Base-by-base conservation (phyloP, 108 stramenopile genomes). In the Aurantiochytrium sp. region DNA sequence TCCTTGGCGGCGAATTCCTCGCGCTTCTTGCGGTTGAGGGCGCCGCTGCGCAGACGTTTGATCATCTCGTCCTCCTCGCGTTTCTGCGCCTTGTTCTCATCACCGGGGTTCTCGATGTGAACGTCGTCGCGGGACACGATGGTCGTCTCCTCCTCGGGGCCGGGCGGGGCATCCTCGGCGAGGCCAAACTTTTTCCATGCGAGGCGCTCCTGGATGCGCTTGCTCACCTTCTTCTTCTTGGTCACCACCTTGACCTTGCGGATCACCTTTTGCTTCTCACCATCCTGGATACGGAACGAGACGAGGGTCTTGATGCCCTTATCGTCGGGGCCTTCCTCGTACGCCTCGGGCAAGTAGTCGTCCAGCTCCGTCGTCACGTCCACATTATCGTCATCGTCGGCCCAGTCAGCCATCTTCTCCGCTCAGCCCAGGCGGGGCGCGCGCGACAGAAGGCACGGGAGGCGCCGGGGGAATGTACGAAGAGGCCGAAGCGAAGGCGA, bases 201-300 rank as follows among this genome's bases (percentile, higher is more conserved):
- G 23, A 6, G 12, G 18, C 76, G 76, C 76, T 83, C 76, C 76
- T 83, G 76, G 76, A 83, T 83, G 76, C 76, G 12, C 76, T 83
- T 83, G 76, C 49, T 53, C 49, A 83, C 76, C 76, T 53, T 83
- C 76, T 83, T 83, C 51, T 83, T 83, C 76, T 83, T 83, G 76
- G 6, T 83, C 49, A 83, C 76, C 6, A 83, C 23, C 76, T 83
- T 83, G 23, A 83, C 76, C 51, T 83, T 83, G 45, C 76, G 45
- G 51, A 83, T 53, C 51, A 83, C 51, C 76, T 83, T 83, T 23
- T 83, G 76, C 76, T 83, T 83, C 76, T 55, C 4, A 16, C 76
- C 76, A 35, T 83, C 76, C 49, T 83, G 45, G 25, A 83, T 47
- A 18, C 76, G 76, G 76, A 45, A 83, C 76, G 76, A 28, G 19